A percentile compares a stretch with the other conserved stretches of the same genome.
Conservation (phyloP, 2,329 filamentous ascomycete species). For the Pseudohalonectria lignicola region DNA sequence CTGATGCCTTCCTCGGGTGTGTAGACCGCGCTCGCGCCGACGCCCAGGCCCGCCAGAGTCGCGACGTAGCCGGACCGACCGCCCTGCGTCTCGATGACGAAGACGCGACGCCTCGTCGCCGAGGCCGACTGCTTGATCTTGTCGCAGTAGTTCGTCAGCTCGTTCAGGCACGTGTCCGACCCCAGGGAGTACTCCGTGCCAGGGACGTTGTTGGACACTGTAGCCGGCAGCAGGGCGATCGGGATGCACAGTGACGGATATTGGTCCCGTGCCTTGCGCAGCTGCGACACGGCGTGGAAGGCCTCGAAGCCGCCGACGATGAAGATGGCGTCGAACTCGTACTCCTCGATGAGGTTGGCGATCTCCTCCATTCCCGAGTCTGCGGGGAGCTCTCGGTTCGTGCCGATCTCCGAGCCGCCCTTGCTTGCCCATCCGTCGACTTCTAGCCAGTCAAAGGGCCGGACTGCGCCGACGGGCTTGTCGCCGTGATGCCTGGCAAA, state of each 20-base stretch:
- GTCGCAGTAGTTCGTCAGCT: slow-evolving; percentile 89
- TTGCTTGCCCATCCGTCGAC: slow-evolving; percentile 93
- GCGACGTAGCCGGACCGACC: slow-evolving; percentile 90
- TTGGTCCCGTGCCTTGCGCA: slow-evolving; percentile 67
- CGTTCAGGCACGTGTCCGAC: slow-evolving; percentile 93
- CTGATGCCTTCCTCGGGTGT: slow-evolving; percentile 94
- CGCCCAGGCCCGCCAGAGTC: slow-evolving; percentile 79
- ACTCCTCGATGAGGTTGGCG: slow-evolving; percentile 72
- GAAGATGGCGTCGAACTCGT: slow-evolving; percentile 85
- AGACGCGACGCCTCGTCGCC: slow-evolving; percentile 83
- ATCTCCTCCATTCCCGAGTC: slow-evolving; percentile 77
- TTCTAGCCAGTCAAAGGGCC: slow-evolving; percentile 83
- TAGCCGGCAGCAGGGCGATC: slow-evolving; percentile 85
- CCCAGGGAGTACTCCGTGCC: slow-evolving; percentile 96
- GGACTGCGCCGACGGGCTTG: slow-evolving; percentile 69
- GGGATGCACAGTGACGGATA: slow-evolving; percentile 87
- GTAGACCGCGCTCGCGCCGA: slow-evolving; percentile 88
- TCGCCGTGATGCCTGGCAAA: slow-evolving; percentile 85
- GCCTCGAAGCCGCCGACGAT: slow-evolving; percentile 93
- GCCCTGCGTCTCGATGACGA: slow-evolving; percentile 96
- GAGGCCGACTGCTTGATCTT: slow-evolving; percentile 96
- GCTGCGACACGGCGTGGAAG: slow-evolving; percentile 81
- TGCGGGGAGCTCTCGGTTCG: slow-evolving; percentile 82
- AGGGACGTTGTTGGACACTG: slow-evolving; percentile 96
- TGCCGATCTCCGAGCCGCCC: slow-evolving; percentile 95